A percentile compares a stretch with the other conserved stretches of the same genome.
Evolutionary conservation across 2,329 filamentous ascomycete genomes (phyloP).

Genomic region (Xylaria polymorpha): DNA sequence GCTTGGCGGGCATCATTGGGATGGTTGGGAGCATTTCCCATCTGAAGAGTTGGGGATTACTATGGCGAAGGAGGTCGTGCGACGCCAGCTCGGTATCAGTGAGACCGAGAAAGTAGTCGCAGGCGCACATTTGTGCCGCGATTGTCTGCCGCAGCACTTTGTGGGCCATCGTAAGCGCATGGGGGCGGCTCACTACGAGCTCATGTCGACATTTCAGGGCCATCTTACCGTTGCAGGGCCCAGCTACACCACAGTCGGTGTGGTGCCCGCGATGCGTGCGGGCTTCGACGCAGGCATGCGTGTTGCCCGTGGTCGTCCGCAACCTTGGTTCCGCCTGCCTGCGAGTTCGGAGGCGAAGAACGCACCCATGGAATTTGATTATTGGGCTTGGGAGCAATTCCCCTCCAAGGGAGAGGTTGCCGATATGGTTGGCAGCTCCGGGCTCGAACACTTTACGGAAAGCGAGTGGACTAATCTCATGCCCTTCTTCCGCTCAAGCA

Average conservation of each 20-base stretch:
- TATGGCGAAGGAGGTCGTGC: conserved; percentile 77
- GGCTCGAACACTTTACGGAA: conserved; percentile 44
- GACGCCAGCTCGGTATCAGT: conserved; percentile 79
- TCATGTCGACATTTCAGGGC: conserved; percentile 68
- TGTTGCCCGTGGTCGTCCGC: conserved; percentile 46
- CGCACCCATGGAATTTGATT: neutral
- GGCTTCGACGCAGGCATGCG: conserved; percentile 58
- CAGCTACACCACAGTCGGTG: conserved; percentile 65
- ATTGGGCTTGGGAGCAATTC: neutral
- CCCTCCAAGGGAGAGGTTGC: neutral
- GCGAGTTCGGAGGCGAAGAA: neutral
- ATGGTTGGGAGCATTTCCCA: conserved; percentile 69
- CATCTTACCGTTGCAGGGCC: conserved; percentile 72
- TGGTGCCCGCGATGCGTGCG: conserved; percentile 64
- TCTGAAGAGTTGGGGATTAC: conserved; percentile 71
- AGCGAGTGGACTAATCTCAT: conserved; percentile 17
- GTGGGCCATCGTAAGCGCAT: conserved; percentile 79
- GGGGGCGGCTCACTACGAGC: conserved; percentile 64
- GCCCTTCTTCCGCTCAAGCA: accelerated
- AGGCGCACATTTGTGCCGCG: conserved; percentile 66
- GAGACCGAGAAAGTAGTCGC: conserved; percentile 68
- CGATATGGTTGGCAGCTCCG: conserved; percentile 42
- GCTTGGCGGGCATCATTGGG: conserved; percentile 94
- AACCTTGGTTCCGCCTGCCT: conserved; percentile 40
- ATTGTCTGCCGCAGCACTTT: conserved; percentile 92